Base-by-base conservation (phyloP, 2,329 filamentous ascomycete genomes). In the Cryphonectria nitschkei region DNA sequence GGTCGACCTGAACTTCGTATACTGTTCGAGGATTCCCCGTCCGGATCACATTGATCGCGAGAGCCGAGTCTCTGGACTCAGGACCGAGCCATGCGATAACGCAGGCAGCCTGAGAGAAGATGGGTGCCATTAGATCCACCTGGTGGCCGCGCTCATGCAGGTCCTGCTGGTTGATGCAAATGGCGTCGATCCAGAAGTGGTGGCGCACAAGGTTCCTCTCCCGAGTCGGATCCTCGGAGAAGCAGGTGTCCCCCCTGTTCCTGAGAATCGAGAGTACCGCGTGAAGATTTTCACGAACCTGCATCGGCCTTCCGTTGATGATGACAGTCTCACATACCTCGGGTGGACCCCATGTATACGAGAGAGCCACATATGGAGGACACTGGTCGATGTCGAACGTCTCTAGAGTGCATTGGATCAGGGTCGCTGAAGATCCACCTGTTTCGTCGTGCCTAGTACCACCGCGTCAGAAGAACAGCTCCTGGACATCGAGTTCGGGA, bases 301-400 rank as follows among this genome's bases (percentile, higher is more conserved):
- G 68, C 52, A 75, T 62, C 26, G 60, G 22, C n/a, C 72, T 69
- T 54, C 65, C 67, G 29, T 73, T 72, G 50, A 74, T 58, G 22
- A 37, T 64, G 26, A 74, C 65, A 29, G 46, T 60, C 61, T 34
- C 26, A 7, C 32, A 62, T 19, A 34, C 29, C 32, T 72, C 72
- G 1, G 74, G 68, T 34, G 73, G 56, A 0, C 68, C 75, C 76
- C 76, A 77, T 3, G 75, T 75, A 50, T 77, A 77, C 5, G 76
- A 77, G 8, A 77, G 68, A 14, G 75, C 75, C 13, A 74, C 67
- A 41, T 76, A 77, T n/a, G 65, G 72, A n/a, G 74, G 75, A 60
- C 71, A 75, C 34, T 62, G 62, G n/a, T 34, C 39, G 52, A 76
- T 75, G 0, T 73, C 26, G 6, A 72, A 73, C 13, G 73, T 61